These are phyloP conservation scores for Davidsoniella australis DNA, from an alignment of 2,329 filamentous ascomycete genomes.

Conservation along the genomic window DNA sequence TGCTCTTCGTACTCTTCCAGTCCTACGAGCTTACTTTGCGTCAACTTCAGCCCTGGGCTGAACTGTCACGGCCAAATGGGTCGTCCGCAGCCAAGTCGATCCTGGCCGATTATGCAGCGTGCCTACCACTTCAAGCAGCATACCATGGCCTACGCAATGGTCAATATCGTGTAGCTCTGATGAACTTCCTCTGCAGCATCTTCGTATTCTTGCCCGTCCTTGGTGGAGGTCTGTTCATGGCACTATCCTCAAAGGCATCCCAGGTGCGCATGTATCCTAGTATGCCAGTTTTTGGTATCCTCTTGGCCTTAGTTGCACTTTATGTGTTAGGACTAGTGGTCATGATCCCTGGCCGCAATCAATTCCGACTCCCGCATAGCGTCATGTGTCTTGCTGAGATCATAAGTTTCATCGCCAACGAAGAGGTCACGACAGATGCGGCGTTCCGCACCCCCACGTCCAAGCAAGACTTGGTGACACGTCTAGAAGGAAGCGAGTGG, in stretches of 20 bases:
- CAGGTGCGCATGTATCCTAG: constrained; percentile 53
- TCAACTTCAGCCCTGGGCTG: constrained; percentile 51
- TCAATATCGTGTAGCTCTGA: constrained; percentile 47
- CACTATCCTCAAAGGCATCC: constrained; percentile 36
- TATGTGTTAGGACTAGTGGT: constrained; percentile 48
- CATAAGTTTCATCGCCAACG: constrained; percentile 59
- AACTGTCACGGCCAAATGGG: constrained; percentile 39
- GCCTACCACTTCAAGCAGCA: constrained; percentile 42
- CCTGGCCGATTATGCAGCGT: constrained; percentile 53
- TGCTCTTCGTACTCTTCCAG: constrained; percentile 51
- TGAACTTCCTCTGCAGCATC: constrained; percentile 41
- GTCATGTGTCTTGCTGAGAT: constrained; percentile 59
- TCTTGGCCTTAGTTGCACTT: constrained; percentile 55
- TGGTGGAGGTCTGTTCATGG: constrained; percentile 56
- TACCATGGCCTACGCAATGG: constrained; percentile 39
- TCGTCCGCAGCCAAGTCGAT: constrained; percentile 45
- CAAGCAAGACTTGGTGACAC: constrained; percentile 50
- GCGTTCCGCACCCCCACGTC: constrained; percentile 52
- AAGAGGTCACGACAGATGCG: constrained; percentile 52
- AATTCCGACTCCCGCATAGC: constrained; percentile 54
- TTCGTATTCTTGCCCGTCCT: constrained; percentile 50
- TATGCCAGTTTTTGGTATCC: constrained; percentile 52
- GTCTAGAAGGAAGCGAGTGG: constrained; percentile 38
- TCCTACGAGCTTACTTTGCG: constrained; percentile 49
- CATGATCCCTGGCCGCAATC: constrained; percentile 42